A percentile compares a stretch with the other conserved stretches of the same genome.
Evolutionary conservation across 2,329 filamentous ascomycete species (phyloP).

Genomic region (Cercospora sp.): DNA sequence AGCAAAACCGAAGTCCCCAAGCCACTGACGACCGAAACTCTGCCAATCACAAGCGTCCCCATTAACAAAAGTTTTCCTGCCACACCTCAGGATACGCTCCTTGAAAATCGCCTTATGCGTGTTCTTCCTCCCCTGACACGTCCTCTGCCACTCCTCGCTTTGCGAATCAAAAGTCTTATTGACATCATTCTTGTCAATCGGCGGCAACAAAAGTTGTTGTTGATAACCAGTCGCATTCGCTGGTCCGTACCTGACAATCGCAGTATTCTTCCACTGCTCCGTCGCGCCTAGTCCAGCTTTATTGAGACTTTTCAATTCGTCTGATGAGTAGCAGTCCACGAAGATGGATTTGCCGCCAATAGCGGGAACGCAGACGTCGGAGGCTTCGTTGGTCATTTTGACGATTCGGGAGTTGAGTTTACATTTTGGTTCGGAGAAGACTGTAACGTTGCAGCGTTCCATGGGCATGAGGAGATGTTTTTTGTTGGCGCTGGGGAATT

Average conservation of each 20-base stretch:
- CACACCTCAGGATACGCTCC: background rate
- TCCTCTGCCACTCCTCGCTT: slow-evolving; percentile 11
- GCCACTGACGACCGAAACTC: background rate
- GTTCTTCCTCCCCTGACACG: slow-evolving; percentile 5
- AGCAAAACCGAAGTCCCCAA: slow-evolving; percentile 1
- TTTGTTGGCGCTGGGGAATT: background rate
- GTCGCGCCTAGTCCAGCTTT: background rate
- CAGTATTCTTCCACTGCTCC: slow-evolving; percentile 2
- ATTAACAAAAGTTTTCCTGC: background rate
- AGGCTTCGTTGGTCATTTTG: slow-evolving; percentile 5
- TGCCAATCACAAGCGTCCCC: background rate
- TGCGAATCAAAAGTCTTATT: slow-evolving; percentile 8
- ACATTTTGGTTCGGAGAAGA: slow-evolving; percentile 7
- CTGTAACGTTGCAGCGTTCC: slow-evolving; percentile 8
- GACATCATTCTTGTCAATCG: background rate
- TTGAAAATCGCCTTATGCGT: slow-evolving; percentile 3
- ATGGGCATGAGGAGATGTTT: slow-evolving; percentile 4
- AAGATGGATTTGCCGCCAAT: background rate
- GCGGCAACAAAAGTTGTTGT: background rate
- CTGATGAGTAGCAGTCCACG: background rate
- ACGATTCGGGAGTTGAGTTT: slow-evolving; percentile 7
- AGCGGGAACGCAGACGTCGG: background rate
- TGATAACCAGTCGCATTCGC: background rate
- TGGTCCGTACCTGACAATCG: background rate
- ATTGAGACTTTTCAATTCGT: background rate